Evolutionary conservation across 2,329 filamentous ascomycete species (phyloP), one percentile per base, ranked within the genome.

Genomic region (Helminthosporium solani): DNA sequence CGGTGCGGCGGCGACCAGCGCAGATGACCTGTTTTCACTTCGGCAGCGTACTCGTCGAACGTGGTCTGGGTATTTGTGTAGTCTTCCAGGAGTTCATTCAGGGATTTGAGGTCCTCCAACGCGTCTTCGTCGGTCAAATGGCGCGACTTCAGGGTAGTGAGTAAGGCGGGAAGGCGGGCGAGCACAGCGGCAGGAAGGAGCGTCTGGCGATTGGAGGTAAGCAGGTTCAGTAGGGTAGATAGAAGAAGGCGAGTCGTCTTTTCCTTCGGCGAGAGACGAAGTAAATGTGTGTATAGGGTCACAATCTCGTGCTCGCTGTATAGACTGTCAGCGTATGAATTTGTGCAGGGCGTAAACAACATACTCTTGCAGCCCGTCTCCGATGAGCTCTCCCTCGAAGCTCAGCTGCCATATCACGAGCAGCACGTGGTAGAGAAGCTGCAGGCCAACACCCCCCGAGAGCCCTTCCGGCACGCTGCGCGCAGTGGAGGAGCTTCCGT

Each of bases 341-440:
- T 6, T 3, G 15, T 25, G 19, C 15, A 9, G 2, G n/a, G n/a
- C 8, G 28, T 8, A 27, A 8, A 25, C 9, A 30, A 50, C 86
- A 62, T 78, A 94, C 88, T 90, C 84, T 71, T 97, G 88, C 47
- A 99, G 77, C 33, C 92, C 90, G 48, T 86, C 85, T 11, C 90
- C 89, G 39, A 87, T 77, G 11, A 83, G 69, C 47, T 76, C 71
- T 23, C 78, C 82, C 68, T 97, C 94, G 57, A 99, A 99, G 66
- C 90, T 96, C 57, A 99, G 78, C 75, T 97, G 91, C 94, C 94
- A 99, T 47, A 99, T 76, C 11, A 95, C 91, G 40, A 99, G 79
- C 18, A 99, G 80, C 14, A 96, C 88, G 63, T 96, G 90, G 69
- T 99, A 99, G 33, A 99, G 80, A 33, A 97, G 80, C 70, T 99